Percentiles rank a stretch among this genome's conserved stretches.
phyloP scores from a whole-genome alignment of 164 flowering plant species.

The Brasenia schreberi region DNA sequence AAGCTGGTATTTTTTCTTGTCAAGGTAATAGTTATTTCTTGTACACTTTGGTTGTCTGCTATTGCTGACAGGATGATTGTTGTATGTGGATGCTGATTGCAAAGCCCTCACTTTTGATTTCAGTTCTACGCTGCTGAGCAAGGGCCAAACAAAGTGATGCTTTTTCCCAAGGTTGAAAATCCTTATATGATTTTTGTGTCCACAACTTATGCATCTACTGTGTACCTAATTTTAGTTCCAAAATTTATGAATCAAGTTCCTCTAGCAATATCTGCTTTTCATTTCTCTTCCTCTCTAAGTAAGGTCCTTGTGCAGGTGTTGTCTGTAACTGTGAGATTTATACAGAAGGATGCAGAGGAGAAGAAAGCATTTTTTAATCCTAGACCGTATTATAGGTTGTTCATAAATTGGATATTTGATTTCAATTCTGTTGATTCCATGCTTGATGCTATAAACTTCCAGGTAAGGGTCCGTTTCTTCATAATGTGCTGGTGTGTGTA shows the following conservation, averaged over 20 bases:
- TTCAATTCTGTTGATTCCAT: slow-evolving; percentile 54
- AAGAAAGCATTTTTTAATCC: slow-evolving; percentile 72
- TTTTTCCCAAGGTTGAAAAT: slow-evolving; percentile 57
- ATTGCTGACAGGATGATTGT: background rate
- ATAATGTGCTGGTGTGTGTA: background rate
- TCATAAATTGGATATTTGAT: slow-evolving; percentile 77
- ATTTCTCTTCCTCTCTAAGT: background rate
- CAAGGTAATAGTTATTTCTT: slow-evolving; percentile 35
- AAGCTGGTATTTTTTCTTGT: slow-evolving; percentile 59
- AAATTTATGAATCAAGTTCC: background rate
- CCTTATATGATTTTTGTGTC: background rate
- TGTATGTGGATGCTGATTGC: background rate
- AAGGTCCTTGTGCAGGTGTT: slow-evolving; percentile 34
- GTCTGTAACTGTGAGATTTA: slow-evolving; percentile 55
- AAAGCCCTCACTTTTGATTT: slow-evolving; percentile 3
- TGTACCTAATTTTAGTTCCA: background rate
- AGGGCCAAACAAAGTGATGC: slow-evolving; percentile 44
- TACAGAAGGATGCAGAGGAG: slow-evolving; percentile 83
- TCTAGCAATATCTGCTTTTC: no score
- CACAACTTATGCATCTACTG: no score
- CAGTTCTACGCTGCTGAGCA: slow-evolving; percentile 51
- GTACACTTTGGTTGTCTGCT: background rate
- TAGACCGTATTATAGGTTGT: slow-evolving; percentile 84
- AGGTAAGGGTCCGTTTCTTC: slow-evolving; percentile 40
- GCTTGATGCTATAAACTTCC: slow-evolving; percentile 64